A percentile compares a stretch with the other conserved stretches of the same genome.
Conservation (phyloP, 106 monocot genomes). For the Chionographis japonica region DNA sequence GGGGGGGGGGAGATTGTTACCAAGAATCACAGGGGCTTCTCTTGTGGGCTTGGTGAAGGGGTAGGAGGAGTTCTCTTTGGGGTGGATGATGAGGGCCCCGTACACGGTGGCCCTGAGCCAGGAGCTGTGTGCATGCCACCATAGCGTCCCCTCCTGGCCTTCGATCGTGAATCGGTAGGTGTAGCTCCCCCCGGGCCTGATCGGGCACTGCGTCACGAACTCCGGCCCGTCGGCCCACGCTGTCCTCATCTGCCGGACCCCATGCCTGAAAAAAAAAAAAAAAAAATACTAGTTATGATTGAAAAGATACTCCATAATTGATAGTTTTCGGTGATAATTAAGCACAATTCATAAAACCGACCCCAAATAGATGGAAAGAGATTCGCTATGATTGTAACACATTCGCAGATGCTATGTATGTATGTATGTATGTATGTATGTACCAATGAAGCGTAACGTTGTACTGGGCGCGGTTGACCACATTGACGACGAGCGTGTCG, state of each 20-base stretch:
- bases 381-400: neutral
- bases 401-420: neutral
- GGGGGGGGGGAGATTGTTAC: neutral
- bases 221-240: slow-evolving; percentile 66
- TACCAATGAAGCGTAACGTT: slow-evolving; percentile 79
- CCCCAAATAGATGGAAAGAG: too few relatives aligned
- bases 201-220: slow-evolving; percentile 66
- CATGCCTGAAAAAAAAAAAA: slow-evolving; percentile 32
- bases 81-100: slow-evolving; percentile 51
- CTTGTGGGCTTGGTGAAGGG: slow-evolving; percentile 39
- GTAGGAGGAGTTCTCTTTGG: slow-evolving; percentile 22
- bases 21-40: slow-evolving; percentile 25
- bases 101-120: slow-evolving; percentile 64
- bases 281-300: neutral
- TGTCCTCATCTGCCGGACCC: slow-evolving; percentile 47
- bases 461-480: slow-evolving; percentile 45
- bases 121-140: slow-evolving; percentile 73
- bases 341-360: too few relatives aligned
- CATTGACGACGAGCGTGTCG: slow-evolving; percentile 53
- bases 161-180: slow-evolving; percentile 54
- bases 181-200: slow-evolving; percentile 48
- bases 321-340: too few relatives aligned
- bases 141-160: slow-evolving; percentile 59
- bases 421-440: neutral
- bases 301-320: too few relatives aligned